Evolutionary conservation across 75 land plant genomes (phyloP), one percentile per base, ranked within the genome.

Genomic region (Pinus albicaulis): DNA sequence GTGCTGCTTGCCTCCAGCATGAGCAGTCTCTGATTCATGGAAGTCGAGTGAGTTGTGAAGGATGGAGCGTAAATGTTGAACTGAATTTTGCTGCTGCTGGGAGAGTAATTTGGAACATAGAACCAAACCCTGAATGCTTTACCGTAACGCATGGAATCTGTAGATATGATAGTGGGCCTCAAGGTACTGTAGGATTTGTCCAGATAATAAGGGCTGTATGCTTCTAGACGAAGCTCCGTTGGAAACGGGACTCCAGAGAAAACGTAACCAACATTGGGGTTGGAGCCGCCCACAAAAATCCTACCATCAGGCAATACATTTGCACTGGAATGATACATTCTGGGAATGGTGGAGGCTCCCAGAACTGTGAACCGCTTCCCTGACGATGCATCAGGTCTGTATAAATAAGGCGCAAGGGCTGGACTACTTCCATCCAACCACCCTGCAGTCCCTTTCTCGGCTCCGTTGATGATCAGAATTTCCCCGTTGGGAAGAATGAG

Each of bases 381-480:
- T 3, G 24, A n/a, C 0, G 61, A 52, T 22, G 11, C 13, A 1
- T 16, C 22, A 1, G 86, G 84, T 23, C 57, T 53, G 80, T 91
- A 93, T 2, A 86, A 3, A 0, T 86, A 86, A 20, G 95, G 95
- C 1, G 56, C 65, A 11, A 82, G 31, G 3, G 76, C 85, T 1
- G 97, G 95, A 1, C 36, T 66, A 1, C 55, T 55, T 1, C 74
- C 93, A 20, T 6, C 1, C 4, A 76, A 73, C 94, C 94, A 93
- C 6, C 96, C 96, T 22, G 93, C 92, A 3, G 84, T 68, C 1
- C 96, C 96, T 0, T 48, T 3, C 4, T 55, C 20, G 0, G 86
- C 93, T 6, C 94, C 94, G 56, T 93, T 93, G 77, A 93, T 88
- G 28, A 93, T 81, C 75, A 93, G 82, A 34, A 91, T 90, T 26